Percentiles rank a stretch among this genome's conserved stretches.
These are phyloP conservation scores for Anthostomella pinea DNA, from an alignment of 2,329 filamentous ascomycete species.

Conservation along the genomic window DNA sequence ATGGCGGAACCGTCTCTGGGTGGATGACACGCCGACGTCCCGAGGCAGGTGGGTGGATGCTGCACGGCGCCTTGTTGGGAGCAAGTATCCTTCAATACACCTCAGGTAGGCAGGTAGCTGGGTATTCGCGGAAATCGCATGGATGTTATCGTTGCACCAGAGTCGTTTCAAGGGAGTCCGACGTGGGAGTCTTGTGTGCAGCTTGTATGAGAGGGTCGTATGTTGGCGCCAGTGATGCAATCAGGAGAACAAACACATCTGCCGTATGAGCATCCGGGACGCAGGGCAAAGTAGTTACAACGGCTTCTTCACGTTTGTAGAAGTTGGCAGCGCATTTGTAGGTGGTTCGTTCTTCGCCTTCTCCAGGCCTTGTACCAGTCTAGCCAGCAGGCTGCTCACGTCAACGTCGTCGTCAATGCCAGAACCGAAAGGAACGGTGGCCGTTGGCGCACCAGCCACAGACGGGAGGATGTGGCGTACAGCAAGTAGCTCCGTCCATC, in stretches of 20 bases:
- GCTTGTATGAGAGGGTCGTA: no score
- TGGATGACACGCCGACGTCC: not conserved
- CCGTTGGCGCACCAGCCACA: not conserved
- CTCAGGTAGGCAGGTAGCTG: not conserved
- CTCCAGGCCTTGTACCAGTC: constrained; percentile 4
- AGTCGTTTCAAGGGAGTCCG: no score
- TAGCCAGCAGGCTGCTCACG: constrained; percentile 21
- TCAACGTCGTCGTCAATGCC: constrained; percentile 9
- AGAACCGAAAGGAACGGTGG: constrained; percentile 11
- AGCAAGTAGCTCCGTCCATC: constrained; percentile 9
- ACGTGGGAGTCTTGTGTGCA: no score
- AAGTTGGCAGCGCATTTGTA: not conserved
- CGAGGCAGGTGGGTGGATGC: not conserved
- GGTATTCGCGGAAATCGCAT: not conserved
- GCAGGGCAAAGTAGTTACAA: no score
- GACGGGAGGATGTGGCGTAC: constrained; percentile 3
- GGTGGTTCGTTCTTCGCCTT: constrained; percentile 1
- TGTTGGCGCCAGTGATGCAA: no score
- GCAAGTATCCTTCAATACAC: not conserved
- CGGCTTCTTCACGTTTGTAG: not conserved
- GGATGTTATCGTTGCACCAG: not conserved
- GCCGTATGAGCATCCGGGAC: no score
- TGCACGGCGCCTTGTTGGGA: not conserved
- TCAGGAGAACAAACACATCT: no score
- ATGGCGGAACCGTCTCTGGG: constrained; percentile 15